Evolutionary conservation across 192 early-diverging fungal species (phyloP).

Genomic region (Chytriomyces confervae): DNA sequence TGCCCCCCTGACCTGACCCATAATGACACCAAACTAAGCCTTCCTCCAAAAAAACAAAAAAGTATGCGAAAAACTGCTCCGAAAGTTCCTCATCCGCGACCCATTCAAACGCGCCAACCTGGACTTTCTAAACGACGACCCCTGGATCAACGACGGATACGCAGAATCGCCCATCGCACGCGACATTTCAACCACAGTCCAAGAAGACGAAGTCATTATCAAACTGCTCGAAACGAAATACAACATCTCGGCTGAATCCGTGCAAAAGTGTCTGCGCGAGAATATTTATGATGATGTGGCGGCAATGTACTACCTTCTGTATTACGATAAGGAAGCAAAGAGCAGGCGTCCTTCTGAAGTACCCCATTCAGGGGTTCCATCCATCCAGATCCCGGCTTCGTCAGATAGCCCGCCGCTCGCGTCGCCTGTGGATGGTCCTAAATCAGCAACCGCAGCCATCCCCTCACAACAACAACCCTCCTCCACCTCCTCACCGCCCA

Average conservation of each 20-base stretch:
- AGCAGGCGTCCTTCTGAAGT: neutral
- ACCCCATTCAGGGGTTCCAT: constrained; percentile 21
- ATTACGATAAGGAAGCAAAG: constrained; percentile 61
- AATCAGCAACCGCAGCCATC: constrained; percentile 28
- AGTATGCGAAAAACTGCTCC: constrained; percentile 66
- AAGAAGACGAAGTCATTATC: constrained; percentile 63
- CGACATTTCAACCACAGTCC: constrained; percentile 52
- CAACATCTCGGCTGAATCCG: constrained; percentile 55
- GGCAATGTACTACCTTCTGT: constrained; percentile 67
- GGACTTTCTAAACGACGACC: constrained; percentile 65
- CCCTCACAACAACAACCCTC: constrained; percentile 15
- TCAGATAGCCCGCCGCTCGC: constrained; percentile 28
- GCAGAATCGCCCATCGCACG: constrained; percentile 56
- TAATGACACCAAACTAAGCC: neutral
- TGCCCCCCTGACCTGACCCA: neutral
- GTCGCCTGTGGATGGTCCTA: constrained; percentile 6
- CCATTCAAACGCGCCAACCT: constrained; percentile 61
- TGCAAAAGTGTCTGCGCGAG: constrained; percentile 56
- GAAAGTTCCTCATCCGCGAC: constrained; percentile 66
- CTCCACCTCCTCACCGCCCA: constrained; percentile 5
- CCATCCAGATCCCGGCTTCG: constrained; percentile 26
- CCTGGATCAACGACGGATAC: constrained; percentile 67
- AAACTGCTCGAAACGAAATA: constrained; percentile 60
- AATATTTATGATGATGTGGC: constrained; percentile 65
- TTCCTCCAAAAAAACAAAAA: constrained; percentile 7